Conservation (phyloP, 2,329 filamentous ascomycete genomes). For the Trematosphaeria pertusa region DNA sequence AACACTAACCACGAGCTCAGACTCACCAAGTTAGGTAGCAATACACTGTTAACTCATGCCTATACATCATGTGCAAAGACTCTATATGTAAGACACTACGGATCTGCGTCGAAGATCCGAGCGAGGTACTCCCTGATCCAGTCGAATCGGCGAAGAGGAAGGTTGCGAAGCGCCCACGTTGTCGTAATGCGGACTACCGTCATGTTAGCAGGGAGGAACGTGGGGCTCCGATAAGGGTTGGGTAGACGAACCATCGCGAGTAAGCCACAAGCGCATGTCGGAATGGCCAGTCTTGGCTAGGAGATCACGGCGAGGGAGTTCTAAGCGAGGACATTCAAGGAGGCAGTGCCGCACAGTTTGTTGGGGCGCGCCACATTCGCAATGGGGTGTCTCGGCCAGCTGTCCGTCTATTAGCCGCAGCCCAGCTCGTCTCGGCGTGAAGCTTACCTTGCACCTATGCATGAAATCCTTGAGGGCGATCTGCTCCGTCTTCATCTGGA, state of each 20-base stretch:
- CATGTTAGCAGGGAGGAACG: background rate
- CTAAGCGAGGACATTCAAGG: background rate
- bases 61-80: no score
- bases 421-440: background rate
- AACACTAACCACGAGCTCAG: background rate
- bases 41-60: no score
- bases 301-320: background rate
- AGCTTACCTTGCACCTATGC: no score
- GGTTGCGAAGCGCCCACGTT: background rate
- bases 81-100: no score
- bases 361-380: background rate
- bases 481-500: background rate
- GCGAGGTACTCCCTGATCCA: conserved; percentile 1
- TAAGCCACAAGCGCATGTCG: background rate
- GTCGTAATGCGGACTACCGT: background rate
- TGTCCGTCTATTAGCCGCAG: background rate
- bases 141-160: background rate
- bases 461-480: background rate
- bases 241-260: background rate
- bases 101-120: no score
- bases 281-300: background rate
- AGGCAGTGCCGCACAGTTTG: background rate
- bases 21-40: background rate
- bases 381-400: background rate
- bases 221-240: no score